A percentile compares a stretch with the other conserved stretches of the same genome.
These are phyloP conservation scores for Sordaria brevicollis DNA, from an alignment of 495 filamentous ascomycete species.

Conservation along the genomic window DNA sequence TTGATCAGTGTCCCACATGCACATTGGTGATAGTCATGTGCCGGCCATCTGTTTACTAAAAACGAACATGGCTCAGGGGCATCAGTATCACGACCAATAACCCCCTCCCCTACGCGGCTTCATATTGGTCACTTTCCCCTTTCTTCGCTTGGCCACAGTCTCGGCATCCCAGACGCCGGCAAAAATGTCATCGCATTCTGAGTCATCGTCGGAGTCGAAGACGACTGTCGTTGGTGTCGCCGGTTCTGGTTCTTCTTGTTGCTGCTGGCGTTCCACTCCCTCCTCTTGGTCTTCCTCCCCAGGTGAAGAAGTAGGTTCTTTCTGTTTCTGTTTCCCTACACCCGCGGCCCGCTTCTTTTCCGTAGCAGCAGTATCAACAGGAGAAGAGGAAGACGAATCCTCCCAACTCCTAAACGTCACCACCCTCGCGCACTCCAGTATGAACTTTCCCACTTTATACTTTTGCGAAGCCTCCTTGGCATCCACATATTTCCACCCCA, in stretches of 20 bases:
- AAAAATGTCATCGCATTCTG: slow-evolving; percentile 93
- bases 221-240: slow-evolving; percentile 35
- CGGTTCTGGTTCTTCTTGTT: slow-evolving; percentile 5
- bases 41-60: no score
- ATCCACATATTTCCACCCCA: slow-evolving; percentile 92
- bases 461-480: slow-evolving; percentile 71
- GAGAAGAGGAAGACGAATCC: slow-evolving; percentile 23
- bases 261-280: background rate
- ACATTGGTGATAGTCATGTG: no score
- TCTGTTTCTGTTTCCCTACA: background rate
- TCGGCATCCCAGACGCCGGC: slow-evolving; percentile 72
- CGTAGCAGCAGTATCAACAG: slow-evolving; percentile 12
- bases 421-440: slow-evolving; percentile 77
- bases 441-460: slow-evolving; percentile 95
- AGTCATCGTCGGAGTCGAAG: slow-evolving; percentile 87
- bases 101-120: background rate
- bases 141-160: slow-evolving; percentile 53
- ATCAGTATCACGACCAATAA: background rate
- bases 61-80: no score
- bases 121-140: slow-evolving; percentile 34
- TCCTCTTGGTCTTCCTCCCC: background rate
- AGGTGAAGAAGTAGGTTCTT: background rate
- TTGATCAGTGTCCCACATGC: no score
- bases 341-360: background rate
- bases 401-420: slow-evolving; percentile 61